These are phyloP conservation scores for Cytospora piceae DNA, from an alignment of 2,329 filamentous ascomycete species.

Conservation along the genomic window DNA sequence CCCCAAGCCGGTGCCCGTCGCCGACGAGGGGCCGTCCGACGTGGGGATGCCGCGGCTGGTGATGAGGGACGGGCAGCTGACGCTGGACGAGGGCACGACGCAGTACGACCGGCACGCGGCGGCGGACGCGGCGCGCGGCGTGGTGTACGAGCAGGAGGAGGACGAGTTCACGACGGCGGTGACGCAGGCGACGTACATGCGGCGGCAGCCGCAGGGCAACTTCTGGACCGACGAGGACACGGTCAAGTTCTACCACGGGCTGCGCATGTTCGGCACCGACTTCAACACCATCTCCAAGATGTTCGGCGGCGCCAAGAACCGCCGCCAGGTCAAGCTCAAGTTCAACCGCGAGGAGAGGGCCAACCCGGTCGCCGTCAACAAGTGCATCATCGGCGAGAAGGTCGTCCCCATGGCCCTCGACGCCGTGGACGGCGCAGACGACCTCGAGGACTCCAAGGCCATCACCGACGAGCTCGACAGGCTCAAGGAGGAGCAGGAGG, in stretches of 20 bases:
- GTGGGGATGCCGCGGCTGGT: constrained; percentile 55
- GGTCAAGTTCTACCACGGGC: constrained; percentile 74
- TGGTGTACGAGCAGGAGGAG: constrained; percentile 70
- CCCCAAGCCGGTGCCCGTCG: constrained; percentile 38
- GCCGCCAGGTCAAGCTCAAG: constrained; percentile 79
- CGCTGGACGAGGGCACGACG: constrained; percentile 69
- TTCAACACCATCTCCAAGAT: constrained; percentile 79
- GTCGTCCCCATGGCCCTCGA: constrained; percentile 62
- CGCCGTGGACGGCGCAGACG: constrained; percentile 60
- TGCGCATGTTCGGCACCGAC: constrained; percentile 80
- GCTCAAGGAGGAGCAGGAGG: constrained; percentile 50
- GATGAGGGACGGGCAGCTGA: constrained; percentile 72
- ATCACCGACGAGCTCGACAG: constrained; percentile 57
- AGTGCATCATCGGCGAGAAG: constrained; percentile 64
- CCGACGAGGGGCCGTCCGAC: constrained; percentile 8
- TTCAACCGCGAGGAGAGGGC: constrained; percentile 78
- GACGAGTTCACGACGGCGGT: constrained; percentile 76
- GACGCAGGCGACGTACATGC: constrained; percentile 69
- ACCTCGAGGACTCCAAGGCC: constrained; percentile 57
- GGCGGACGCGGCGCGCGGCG: constrained; percentile 54
- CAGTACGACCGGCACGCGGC: constrained; percentile 70
- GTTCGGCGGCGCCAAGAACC: constrained; percentile 68
- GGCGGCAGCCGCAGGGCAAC: constrained; percentile 65
- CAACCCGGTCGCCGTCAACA: constrained; percentile 65
- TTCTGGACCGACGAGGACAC: constrained; percentile 74